Conservation (phyloP, 108 stramenopile species). For the Stephanodiscus minutulus region DNA sequence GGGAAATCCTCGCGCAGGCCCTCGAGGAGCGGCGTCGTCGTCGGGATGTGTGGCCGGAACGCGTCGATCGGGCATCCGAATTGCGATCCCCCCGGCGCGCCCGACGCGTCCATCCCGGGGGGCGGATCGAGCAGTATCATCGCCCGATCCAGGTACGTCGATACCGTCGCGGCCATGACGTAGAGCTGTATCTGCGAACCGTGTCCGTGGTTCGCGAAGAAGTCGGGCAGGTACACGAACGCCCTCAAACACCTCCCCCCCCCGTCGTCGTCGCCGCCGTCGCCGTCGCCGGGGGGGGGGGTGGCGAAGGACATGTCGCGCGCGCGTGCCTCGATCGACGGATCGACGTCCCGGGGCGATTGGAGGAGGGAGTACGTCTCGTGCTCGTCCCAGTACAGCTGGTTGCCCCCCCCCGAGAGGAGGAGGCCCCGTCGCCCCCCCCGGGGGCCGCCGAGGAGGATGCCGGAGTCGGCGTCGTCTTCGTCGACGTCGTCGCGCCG, state of each 20-base stretch:
- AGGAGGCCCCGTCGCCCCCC: no score
- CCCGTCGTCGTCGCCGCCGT: not conserved
- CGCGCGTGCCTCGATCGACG: constrained; percentile 10
- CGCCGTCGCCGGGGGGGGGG: not conserved
- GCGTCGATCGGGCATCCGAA: constrained; percentile 40
- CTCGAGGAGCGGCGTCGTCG: not conserved
- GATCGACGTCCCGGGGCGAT: constrained; percentile 9
- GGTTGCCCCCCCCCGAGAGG: no score
- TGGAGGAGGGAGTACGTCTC: constrained; percentile 11
- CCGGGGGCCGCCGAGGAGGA: no score
- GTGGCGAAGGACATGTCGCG: not conserved
- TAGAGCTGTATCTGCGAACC: constrained; percentile 42
- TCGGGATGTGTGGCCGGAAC: no score
- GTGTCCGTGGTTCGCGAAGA: constrained; percentile 39
- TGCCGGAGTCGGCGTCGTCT: no score
- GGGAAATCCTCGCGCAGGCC: constrained; percentile 16
- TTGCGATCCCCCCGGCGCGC: constrained; percentile 27
- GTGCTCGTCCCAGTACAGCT: not conserved
- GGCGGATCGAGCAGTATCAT: constrained; percentile 33
- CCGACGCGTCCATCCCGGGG: constrained; percentile 2
- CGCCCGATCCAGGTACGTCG: constrained; percentile 30
- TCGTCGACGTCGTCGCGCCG: no score
- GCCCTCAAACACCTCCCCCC: constrained; percentile 18
- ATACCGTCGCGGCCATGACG: constrained; percentile 22
- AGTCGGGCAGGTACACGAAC: constrained; percentile 35